Evolutionary conservation across 805 yeast genomes (phyloP).

Genomic region (Candida germanica): DNA sequence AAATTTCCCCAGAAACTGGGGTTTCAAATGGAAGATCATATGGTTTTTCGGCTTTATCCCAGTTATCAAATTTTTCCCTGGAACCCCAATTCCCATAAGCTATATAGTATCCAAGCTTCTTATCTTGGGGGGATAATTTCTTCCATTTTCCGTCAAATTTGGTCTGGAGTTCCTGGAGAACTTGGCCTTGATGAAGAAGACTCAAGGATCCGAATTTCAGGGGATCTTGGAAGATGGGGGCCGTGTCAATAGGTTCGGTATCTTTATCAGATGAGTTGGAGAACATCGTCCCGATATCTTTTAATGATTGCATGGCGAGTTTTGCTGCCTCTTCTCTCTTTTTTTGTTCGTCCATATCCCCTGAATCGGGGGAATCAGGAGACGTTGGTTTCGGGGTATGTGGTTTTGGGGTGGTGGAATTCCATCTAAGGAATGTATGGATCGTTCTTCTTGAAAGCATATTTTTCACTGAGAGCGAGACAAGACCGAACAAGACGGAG

Average conservation of each 20-base stretch:
- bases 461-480: too few species aligned
- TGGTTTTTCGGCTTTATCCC: slow-evolving; percentile 43
- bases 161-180: slow-evolving; percentile 48
- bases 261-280: slow-evolving; percentile 35
- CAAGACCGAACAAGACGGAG: too few species aligned
- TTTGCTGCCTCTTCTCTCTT: slow-evolving; percentile 33
- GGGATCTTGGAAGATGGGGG: slow-evolving; percentile 41
- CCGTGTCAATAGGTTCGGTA: slow-evolving; percentile 46
- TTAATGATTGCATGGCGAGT: slow-evolving; percentile 36
- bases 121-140: slow-evolving; percentile 44
- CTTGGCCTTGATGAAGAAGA: slow-evolving; percentile 57
- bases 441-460: too few species aligned
- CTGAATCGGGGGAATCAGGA: too few species aligned
- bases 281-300: slow-evolving; percentile 38
- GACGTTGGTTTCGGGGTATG: too few species aligned
- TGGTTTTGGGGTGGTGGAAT: too few species aligned
- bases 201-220: slow-evolving; percentile 27
- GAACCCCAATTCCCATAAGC: slow-evolving; percentile 73
- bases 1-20: background rate
- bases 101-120: slow-evolving; percentile 56
- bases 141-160: slow-evolving; percentile 57
- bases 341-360: slow-evolving; percentile 15
- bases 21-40: slow-evolving; percentile 57
- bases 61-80: slow-evolving; percentile 52
- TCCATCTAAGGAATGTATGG: too few species aligned